Conservation (phyloP, 2,329 filamentous ascomycete species). For the Cladophialophora bantiana region DNA sequence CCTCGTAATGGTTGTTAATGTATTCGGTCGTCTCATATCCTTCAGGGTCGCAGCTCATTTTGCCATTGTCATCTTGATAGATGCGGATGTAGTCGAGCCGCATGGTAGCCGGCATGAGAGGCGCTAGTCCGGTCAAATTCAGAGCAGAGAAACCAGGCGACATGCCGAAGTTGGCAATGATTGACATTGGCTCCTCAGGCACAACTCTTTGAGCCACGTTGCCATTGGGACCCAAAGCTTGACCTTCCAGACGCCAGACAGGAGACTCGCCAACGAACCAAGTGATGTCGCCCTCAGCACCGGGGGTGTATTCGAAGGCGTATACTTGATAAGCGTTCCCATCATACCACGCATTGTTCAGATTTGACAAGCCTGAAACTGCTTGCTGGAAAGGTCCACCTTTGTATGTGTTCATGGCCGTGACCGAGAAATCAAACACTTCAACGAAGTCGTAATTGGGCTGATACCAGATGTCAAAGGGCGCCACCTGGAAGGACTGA, state of each 20-base stretch:
- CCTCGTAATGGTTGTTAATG: conserved; percentile 66
- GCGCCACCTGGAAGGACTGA: conserved; percentile 71
- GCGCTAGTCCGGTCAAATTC: conserved; percentile 63
- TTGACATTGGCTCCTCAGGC: conserved; percentile 70
- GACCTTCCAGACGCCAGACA: conserved; percentile 68
- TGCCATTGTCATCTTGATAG: conserved; percentile 68
- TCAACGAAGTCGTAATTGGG: conserved; percentile 70
- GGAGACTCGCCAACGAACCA: conserved; percentile 71
- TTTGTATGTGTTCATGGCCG: conserved; percentile 65
- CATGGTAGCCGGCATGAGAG: conserved; percentile 69
- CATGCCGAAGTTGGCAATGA: conserved; percentile 76
- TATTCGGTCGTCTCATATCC: conserved; percentile 73
- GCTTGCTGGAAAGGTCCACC: conserved; percentile 70
- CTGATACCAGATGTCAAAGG: conserved; percentile 74
- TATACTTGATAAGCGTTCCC: conserved; percentile 68
- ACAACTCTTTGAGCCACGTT: conserved; percentile 72
- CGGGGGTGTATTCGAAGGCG: conserved; percentile 69
- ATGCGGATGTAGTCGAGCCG: conserved; percentile 74
- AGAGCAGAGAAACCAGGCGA: conserved; percentile 69
- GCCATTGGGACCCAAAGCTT: conserved; percentile 70
- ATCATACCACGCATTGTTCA: conserved; percentile 73
- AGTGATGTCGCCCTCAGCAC: conserved; percentile 65
- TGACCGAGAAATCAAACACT: conserved; percentile 66
- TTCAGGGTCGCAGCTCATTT: conserved; percentile 71
- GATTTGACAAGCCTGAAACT: conserved; percentile 65